A percentile compares a stretch with the other conserved stretches of the same genome.
These are phyloP conservation scores for Ophiosphaerella narmari DNA, from an alignment of 2,329 filamentous ascomycete genomes.

Conservation along the genomic window DNA sequence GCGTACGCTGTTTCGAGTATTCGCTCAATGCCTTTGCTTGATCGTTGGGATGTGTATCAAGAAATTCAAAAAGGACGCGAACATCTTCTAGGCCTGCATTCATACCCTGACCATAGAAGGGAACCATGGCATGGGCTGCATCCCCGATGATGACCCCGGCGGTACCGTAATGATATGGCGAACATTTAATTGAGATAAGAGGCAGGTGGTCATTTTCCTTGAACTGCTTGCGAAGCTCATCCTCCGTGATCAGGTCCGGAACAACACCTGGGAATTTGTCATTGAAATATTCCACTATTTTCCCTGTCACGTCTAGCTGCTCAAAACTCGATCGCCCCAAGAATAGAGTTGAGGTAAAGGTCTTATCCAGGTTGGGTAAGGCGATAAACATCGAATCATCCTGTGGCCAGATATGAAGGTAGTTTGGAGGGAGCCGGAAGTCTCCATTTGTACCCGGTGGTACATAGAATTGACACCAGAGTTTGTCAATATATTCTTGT, in stretches of 20 bases:
- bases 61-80: slow-evolving; percentile 77
- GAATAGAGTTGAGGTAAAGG: slow-evolving; percentile 95
- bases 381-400: slow-evolving; percentile 98
- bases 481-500: slow-evolving; percentile 92
- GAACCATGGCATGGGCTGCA: slow-evolving; percentile 96
- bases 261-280: slow-evolving; percentile 85
- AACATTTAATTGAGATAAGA: slow-evolving; percentile 90
- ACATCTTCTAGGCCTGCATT: slow-evolving; percentile 97
- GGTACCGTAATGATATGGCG: slow-evolving; percentile 78
- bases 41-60: slow-evolving; percentile 67
- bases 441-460: slow-evolving; percentile 56
- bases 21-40: slow-evolving; percentile 63
- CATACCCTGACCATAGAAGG: slow-evolving; percentile 98
- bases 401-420: slow-evolving; percentile 97
- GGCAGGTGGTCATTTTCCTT: slow-evolving; percentile 84
- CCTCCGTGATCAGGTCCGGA: slow-evolving; percentile 65
- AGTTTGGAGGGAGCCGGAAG: slow-evolving; percentile 86
- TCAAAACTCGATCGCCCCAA: slow-evolving; percentile 73
- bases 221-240: slow-evolving; percentile 76
- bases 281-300: slow-evolving; percentile 75
- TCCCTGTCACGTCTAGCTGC: slow-evolving; percentile 65
- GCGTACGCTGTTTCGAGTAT: slow-evolving; percentile 74
- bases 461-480: slow-evolving; percentile 97
- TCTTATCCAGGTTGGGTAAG: slow-evolving; percentile 83
- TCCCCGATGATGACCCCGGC: slow-evolving; percentile 88